Evolutionary conservation across 202 grass and related monocot genomes (phyloP).

Genomic region (Cymbopogon flexuosus): DNA sequence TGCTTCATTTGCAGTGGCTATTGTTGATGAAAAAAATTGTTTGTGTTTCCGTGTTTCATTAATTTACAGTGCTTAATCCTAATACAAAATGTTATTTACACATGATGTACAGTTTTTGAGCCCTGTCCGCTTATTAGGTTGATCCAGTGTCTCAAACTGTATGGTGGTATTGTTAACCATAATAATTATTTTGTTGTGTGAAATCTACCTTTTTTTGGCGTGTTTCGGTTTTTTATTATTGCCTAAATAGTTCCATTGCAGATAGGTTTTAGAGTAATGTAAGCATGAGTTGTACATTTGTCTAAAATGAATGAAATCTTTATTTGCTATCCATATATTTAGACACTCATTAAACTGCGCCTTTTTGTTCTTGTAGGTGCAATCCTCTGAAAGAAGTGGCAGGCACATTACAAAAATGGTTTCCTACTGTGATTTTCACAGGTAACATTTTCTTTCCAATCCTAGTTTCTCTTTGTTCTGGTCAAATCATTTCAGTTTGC

Average conservation of each 20-base stretch:
- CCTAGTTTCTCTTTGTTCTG: background rate
- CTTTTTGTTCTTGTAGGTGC: slow-evolving; percentile 62
- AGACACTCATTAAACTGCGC: background rate
- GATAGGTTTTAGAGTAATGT: background rate
- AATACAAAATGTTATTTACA: background rate
- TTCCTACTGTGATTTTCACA: slow-evolving; percentile 82
- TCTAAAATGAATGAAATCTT: background rate
- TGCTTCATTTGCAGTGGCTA: slow-evolving; percentile 18
- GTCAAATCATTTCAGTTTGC: slow-evolving; percentile 16
- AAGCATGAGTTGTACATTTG: background rate
- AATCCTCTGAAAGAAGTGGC: slow-evolving; percentile 58
- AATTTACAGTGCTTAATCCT: background rate
- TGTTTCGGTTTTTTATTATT: slow-evolving; percentile 11
- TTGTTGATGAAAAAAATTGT: slow-evolving; percentile 11
- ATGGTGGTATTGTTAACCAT: background rate
- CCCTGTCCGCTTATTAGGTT: background rate
- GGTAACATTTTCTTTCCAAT: slow-evolving; percentile 45
- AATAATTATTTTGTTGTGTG: background rate
- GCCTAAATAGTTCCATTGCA: background rate
- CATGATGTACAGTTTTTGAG: background rate
- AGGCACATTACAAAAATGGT: slow-evolving; percentile 62
- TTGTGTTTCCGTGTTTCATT: background rate
- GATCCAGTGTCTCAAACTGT: background rate
- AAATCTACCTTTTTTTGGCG: background rate
- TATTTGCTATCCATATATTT: background rate